Percentiles rank a stretch among this genome's conserved stretches.
phyloP scores from a whole-genome alignment of 345 rosid genomes.

The Euphorbia lathyris region DNA sequence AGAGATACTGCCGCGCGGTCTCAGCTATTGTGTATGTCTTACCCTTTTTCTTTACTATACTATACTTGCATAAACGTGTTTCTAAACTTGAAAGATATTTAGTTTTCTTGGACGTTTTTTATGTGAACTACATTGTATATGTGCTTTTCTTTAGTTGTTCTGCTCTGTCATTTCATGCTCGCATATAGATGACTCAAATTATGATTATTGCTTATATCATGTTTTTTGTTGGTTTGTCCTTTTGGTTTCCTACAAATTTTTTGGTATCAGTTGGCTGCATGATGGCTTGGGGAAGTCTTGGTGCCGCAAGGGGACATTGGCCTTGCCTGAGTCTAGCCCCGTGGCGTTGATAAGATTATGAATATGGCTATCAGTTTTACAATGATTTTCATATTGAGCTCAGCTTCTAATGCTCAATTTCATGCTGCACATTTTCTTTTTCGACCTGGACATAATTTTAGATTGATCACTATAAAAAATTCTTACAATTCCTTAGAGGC shows the following conservation, averaged over 20 bases:
- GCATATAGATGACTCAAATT: neutral
- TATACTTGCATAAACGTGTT: neutral
- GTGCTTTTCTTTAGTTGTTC: neutral
- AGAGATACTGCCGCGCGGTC: slow-evolving; percentile 74
- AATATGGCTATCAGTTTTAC: neutral
- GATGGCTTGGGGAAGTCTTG: too few species aligned
- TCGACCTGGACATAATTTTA: neutral
- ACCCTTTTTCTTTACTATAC: neutral
- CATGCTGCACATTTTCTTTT: neutral
- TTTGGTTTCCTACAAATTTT: neutral
- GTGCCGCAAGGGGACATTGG: too few species aligned
- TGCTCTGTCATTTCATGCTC: neutral
- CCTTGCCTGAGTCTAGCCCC: too few species aligned
- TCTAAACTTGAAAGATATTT: neutral
- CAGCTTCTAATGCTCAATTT: neutral
- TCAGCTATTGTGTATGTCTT: slow-evolving; percentile 61
- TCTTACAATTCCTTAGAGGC: neutral
- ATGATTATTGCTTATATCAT: neutral
- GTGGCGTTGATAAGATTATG: neutral
- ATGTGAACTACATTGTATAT: neutral
- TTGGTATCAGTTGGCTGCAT: neutral
- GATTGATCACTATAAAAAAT: neutral
- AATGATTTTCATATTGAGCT: neutral
- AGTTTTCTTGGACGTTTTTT: neutral
- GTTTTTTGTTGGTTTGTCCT: neutral